Conservation (phyloP, 192 early-diverging fungal genomes). For the Dissophora ornata region DNA sequence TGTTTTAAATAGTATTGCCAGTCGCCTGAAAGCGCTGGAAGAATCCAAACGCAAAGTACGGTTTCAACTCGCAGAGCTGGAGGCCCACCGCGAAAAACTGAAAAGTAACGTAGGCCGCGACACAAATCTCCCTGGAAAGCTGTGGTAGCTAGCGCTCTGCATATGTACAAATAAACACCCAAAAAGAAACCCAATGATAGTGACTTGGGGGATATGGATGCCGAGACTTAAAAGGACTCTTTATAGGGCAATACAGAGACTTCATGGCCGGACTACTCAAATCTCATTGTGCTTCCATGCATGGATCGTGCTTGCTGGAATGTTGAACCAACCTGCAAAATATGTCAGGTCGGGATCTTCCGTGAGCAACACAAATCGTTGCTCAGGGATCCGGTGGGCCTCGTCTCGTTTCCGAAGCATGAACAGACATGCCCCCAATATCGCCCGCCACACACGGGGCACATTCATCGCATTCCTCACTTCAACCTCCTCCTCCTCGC, state of each 20-base stretch:
- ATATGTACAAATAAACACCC: too few species aligned
- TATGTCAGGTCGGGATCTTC: slow-evolving; percentile 60
- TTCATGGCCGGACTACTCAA: too few species aligned
- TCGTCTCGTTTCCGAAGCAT: slow-evolving; percentile 34
- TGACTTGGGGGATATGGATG: too few species aligned
- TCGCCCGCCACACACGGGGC: slow-evolving; percentile 59
- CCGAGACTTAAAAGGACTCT: too few species aligned
- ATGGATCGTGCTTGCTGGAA: slow-evolving; percentile 32
- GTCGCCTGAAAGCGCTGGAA: slow-evolving; percentile 20
- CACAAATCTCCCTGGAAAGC: slow-evolving; percentile 31
- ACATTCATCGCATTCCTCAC: slow-evolving; percentile 52
- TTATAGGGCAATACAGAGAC: too few species aligned
- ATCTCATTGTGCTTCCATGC: slow-evolving; percentile 39
- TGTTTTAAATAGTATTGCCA: slow-evolving; percentile 11
- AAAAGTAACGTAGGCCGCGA: slow-evolving; percentile 6
- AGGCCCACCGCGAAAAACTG: slow-evolving; percentile 33
- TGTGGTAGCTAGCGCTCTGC: slow-evolving; percentile 33
- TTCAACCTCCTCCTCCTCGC: slow-evolving; percentile 39
- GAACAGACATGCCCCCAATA: slow-evolving; percentile 57
- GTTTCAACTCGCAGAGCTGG: slow-evolving; percentile 29
- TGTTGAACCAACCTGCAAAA: slow-evolving; percentile 63
- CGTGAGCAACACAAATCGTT: slow-evolving; percentile 59
- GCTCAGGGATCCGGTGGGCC: slow-evolving; percentile 11
- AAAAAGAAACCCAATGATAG: too few species aligned
- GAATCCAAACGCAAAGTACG: slow-evolving; percentile 30